Base-by-base conservation (phyloP, 768 basidiomycete genomes). In the Kockovaella imperatae region DNA sequence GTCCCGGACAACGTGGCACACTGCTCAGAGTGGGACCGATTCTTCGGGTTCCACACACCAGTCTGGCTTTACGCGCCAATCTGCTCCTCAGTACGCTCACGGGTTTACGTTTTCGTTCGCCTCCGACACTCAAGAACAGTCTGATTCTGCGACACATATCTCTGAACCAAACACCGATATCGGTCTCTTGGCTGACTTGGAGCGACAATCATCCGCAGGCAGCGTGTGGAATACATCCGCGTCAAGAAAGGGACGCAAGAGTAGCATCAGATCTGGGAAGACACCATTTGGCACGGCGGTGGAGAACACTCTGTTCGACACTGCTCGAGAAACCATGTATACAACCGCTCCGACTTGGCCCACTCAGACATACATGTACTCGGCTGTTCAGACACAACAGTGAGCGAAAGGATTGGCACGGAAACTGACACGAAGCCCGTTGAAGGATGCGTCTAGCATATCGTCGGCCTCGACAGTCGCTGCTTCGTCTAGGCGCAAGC, bases 101-200 rank as follows among this genome's bases (percentile, higher is more conserved):
- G n/a, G n/a, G 30, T 11, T 25, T 49, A 11, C 18, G 26, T 5
- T 45, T 30, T 32, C 48, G 24, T 24, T 6, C 13, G 3, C 51
- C 17, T 53, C 58, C 15, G 48, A 49, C 21, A 25, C 28, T 29
- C 56, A 57, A 39, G 56, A 60, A 18, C 31, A 25, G 29, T 48
- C 48, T 8, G 53, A 59, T 35, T 49, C 49, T 4, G 54, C 23
- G 7, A 52, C 45, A 20, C 43, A 43, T 20, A 56, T 67, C 28
- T 59, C 57, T 32, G 53, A 67, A 28, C 63, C 63, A 0, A 57
- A 59, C 28, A 47, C 55, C 5, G 65, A 64, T 45, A 35, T 42
- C 10, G 62, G 52, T 35, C 31, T 62, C 5, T 49, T 67, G 15
- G 55, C 54, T 2, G 60, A 64, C 29, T 49, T 67, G 4, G 65